Conservation (phyloP, 371 early-diverging fungal species). For the Synchytrium microbalum region DNA sequence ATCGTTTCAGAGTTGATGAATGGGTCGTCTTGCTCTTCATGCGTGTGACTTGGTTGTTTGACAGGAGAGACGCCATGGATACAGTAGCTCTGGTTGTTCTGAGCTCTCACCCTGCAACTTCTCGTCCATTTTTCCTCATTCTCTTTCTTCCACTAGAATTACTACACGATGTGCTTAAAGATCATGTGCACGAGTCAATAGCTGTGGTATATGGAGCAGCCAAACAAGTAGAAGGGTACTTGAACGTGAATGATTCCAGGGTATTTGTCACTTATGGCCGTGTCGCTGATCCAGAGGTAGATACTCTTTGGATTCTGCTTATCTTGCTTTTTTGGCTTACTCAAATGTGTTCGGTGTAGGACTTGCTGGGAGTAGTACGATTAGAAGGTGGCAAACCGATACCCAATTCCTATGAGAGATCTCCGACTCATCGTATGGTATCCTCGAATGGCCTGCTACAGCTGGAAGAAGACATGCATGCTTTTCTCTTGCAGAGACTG, state of each 20-base stretch:
- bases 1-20: no score
- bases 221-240: slow-evolving; percentile 42
- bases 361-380: slow-evolving; percentile 69
- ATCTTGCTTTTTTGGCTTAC: background rate
- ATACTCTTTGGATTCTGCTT: background rate
- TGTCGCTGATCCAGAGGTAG: slow-evolving; percentile 12
- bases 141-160: background rate
- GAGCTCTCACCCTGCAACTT: background rate
- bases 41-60: no score
- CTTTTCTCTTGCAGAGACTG: slow-evolving; percentile 31
- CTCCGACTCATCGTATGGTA: slow-evolving; percentile 76
- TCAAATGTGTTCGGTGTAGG: slow-evolving; percentile 51
- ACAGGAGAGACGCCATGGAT: no score
- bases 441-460: slow-evolving; percentile 59
- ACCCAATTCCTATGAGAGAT: slow-evolving; percentile 49
- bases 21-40: no score
- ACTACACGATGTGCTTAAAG: background rate
- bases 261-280: slow-evolving; percentile 63
- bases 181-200: background rate
- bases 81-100: no score
- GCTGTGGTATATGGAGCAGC: slow-evolving; percentile 16
- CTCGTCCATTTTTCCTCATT: no score
- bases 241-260: slow-evolving; percentile 55
- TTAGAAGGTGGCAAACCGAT: slow-evolving; percentile 34
- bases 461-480: slow-evolving; percentile 45